Evolutionary conservation across 2,329 filamentous ascomycete species (phyloP), one percentile per base, ranked within the genome.

Genomic region (Fusarium poae): DNA sequence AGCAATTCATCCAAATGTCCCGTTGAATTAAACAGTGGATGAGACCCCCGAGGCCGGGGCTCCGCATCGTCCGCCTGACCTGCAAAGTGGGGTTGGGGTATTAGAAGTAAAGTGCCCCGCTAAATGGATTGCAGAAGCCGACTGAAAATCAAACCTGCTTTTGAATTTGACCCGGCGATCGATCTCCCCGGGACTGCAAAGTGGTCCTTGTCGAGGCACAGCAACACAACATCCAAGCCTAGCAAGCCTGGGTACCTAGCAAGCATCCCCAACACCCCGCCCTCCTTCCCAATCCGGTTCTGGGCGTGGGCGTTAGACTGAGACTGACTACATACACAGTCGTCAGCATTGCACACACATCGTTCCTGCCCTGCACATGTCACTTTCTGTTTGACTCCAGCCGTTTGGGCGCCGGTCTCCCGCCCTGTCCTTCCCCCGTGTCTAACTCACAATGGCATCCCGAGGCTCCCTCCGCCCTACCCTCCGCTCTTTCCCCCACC

Each of bases 31-130:
- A 54, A 61, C 61, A 67, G 64, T 59, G 56, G 51, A 45, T 29
- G 43, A 43, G 40, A 27, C 67, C 56, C 56, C 62, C 51, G 63
- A 65, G 39, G 66, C 67, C 61, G 70, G 67, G 68, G 71, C 71
- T 74, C 72, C 71, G 71, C 69, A 73, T 67, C 25, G 52, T 55
- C 69, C 68, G 59, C 60, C 70, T 74, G 72, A 74, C 72, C 72
- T 71, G 62, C 65, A 68, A 65, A 68, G 72, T 74, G 72, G 72
- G 68, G 72, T 60, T 73, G 62, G 62, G 71, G 62, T 67, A 70
- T 67, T 59, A 50, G 42, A 57, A 62, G 46, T 42, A 55, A 30
- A 43, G 48, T 35, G 29, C 51, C 39, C 67, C 67, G 63, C 65
- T 68, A 37, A 57, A 57, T 51, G 45, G 49, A 58, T 67, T 59